Evolutionary conservation across 169 alveolate genomes (phyloP).

Genomic region (Plasmodium chabaudi): DNA sequence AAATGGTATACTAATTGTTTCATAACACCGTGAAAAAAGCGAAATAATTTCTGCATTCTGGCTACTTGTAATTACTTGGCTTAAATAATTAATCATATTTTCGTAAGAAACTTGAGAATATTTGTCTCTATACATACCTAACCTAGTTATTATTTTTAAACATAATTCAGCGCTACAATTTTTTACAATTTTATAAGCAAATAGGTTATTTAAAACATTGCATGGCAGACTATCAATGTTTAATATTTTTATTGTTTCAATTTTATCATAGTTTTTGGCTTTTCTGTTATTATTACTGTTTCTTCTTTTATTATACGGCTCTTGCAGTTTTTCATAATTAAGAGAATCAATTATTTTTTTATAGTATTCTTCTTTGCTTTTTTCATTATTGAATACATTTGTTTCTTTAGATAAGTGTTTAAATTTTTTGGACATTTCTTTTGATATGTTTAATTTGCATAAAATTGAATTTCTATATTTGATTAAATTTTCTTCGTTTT

Average conservation of each 20-base stretch:
- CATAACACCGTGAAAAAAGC: slow-evolving; percentile 83
- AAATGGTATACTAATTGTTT: slow-evolving; percentile 85
- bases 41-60: slow-evolving; percentile 85
- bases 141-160: slow-evolving; percentile 80
- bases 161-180: slow-evolving; percentile 85
- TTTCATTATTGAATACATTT: slow-evolving; percentile 21
- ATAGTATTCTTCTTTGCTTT: slow-evolving; percentile 51
- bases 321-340: slow-evolving; percentile 7
- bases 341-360: slow-evolving; percentile 46
- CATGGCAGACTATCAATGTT: slow-evolving; percentile 83
- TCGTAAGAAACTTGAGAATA: slow-evolving; percentile 82
- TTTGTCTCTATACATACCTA: slow-evolving; percentile 84
- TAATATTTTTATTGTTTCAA: slow-evolving; percentile 78
- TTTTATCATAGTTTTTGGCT: slow-evolving; percentile 43
- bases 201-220: slow-evolving; percentile 80
- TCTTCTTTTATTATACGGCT: slow-evolving; percentile 20
- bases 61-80: slow-evolving; percentile 70
- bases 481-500: slow-evolving; percentile 42
- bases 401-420: slow-evolving; percentile 62
- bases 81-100: slow-evolving; percentile 79
- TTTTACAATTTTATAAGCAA: slow-evolving; percentile 84
- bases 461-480: slow-evolving; percentile 53
- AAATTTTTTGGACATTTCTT: slow-evolving; percentile 52
- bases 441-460: slow-evolving; percentile 68
- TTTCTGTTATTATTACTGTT: slow-evolving; percentile 56